Evolutionary conservation across 805 yeast species (phyloP), one percentile per base, ranked within the genome.

Genomic region (Ogataea pilisensis): DNA sequence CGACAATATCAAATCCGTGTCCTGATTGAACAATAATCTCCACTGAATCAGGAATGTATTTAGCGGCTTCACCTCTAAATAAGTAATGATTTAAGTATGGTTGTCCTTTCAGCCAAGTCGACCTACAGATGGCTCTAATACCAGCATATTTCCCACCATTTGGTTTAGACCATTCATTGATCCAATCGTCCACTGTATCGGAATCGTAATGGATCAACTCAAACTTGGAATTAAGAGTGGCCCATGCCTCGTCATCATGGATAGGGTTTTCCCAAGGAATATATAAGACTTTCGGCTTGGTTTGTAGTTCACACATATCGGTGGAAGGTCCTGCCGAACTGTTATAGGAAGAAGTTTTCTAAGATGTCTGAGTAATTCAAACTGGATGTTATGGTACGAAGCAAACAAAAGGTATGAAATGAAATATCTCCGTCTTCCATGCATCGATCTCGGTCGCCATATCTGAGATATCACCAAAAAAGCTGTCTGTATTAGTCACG

Each of bases 1-100:
- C 70, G 22, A 62, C 70, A 16, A 62, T 61, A 43, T 66, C 70
- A 42, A 55, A 63, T 0, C 72, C 72, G 47, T 66, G 70, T 0
- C 72, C 72, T 0, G 69, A 62, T 37, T 63, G 68, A 4, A 58
- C 66, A 37, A 65, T 54, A 21, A 65, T 55, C 48, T 66, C 59
- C 13, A 62, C 61, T 0, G 66, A 49, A 7, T 62, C 58, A 2
- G 72, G 70, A 13, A 62, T 16, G 9, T 50, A 31, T 28, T 51
- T 55, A 2, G 63, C 65, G 2, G 65, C 48, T 9, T 65, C 70
- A 27, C 53, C 61, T 39, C 69, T 54, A 42, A 61, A 56, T 1
- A 60, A 43, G 31, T 44, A 63, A 31, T 66, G 70, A 33, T 63
- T 60, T 26, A 61, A 55, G 38, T 61, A 65, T n/a, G 72, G 72